Evolutionary conservation across 305 asterid genomes (phyloP).

Genomic region (Fraxinus albicans): DNA sequence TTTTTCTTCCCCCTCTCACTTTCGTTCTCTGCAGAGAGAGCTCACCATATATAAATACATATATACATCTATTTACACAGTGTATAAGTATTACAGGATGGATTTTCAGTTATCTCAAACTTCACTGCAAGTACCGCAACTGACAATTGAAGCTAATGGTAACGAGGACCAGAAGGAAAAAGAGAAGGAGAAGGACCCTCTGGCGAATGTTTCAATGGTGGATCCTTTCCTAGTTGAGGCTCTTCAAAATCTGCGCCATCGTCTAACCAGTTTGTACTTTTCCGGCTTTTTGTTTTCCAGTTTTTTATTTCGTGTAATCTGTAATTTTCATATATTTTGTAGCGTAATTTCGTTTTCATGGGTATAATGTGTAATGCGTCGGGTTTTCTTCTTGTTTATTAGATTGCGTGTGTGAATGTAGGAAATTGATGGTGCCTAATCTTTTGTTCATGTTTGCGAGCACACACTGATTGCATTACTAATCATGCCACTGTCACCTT

Average conservation of each 20-base stretch:
- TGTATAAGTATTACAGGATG: no score
- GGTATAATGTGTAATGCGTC: not conserved
- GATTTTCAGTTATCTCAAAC: not conserved
- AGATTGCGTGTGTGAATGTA: not conserved
- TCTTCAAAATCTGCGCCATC: constrained; percentile 97
- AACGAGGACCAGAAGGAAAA: constrained; percentile 25
- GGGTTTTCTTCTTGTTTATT: not conserved
- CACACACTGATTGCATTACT: not conserved
- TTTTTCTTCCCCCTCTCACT: constrained; percentile 23
- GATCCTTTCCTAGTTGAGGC: constrained; percentile 96
- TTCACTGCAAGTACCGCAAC: constrained; percentile 11
- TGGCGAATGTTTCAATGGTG: constrained; percentile 58
- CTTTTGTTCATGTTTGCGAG: not conserved
- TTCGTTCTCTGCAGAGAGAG: not conserved
- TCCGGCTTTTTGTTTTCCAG: not conserved
- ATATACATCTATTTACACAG: not conserved
- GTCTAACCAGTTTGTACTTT: constrained; percentile 67
- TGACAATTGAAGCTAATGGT: constrained; percentile 22
- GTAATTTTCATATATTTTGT: constrained; percentile 6
- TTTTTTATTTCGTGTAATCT: not conserved
- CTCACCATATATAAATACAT: constrained; percentile 3
- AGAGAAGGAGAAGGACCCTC: constrained; percentile 15
- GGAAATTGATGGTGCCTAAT: not conserved
- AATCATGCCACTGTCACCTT: not conserved
- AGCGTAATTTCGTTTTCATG: not conserved